A percentile compares a stretch with the other conserved stretches of the same genome.
Conservation (phyloP, 805 yeast genomes). For the Starmera caribaea region DNA sequence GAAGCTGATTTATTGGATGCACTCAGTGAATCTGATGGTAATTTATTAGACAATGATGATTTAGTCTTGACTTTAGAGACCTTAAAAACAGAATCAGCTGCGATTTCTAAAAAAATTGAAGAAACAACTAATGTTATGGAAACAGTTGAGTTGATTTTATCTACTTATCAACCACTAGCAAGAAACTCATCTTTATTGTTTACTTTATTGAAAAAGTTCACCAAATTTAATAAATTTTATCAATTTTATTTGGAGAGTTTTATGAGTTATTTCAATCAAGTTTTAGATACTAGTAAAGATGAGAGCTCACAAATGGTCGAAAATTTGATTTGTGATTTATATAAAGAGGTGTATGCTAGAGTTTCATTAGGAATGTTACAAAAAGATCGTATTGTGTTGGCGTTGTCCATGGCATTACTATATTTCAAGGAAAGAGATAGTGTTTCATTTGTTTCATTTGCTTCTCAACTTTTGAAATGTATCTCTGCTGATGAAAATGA, state of each 20-base stretch:
- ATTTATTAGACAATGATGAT: conserved; percentile 57
- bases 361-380: conserved; percentile 37
- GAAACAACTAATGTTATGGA: conserved; percentile 48
- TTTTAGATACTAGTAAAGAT: conserved; percentile 12
- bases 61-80: conserved; percentile 51
- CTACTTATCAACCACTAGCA: conserved; percentile 45
- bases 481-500: background rate
- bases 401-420: conserved; percentile 25
- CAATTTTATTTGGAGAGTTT: conserved; percentile 44
- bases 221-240: conserved; percentile 41
- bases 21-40: conserved; percentile 47
- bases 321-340: conserved; percentile 27
- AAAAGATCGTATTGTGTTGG: conserved; percentile 36
- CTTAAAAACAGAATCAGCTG: conserved; percentile 52
- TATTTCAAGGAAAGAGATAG: conserved; percentile 14
- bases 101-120: conserved; percentile 40
- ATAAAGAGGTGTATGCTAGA: conserved; percentile 34
- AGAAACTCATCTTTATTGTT: conserved; percentile 41
- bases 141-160: conserved; percentile 39
- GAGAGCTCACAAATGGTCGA: conserved; percentile 17
- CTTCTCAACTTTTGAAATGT: conserved; percentile 2
- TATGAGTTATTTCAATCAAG: conserved; percentile 24
- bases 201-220: conserved; percentile 32
- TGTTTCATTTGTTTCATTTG: conserved; percentile 8
- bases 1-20: conserved; percentile 52